These are phyloP conservation scores for Trichoderma orchidacearum DNA, from an alignment of 495 filamentous ascomycete genomes.

Conservation along the genomic window DNA sequence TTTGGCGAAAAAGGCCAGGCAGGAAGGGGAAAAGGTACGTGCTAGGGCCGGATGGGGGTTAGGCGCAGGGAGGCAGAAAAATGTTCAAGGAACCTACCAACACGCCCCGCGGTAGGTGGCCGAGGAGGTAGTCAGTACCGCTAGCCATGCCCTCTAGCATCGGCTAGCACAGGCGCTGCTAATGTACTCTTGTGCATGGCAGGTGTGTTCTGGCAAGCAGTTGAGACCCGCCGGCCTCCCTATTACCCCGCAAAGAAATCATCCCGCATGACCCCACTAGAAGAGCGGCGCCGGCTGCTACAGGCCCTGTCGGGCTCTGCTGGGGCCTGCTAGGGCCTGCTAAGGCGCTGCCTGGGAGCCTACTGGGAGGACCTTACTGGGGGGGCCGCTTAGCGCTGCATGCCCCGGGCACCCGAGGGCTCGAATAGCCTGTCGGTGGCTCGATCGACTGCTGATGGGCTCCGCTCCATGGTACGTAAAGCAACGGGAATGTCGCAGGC, in stretches of 20 bases:
- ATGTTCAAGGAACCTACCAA: not conserved
- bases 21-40: not conserved
- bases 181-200: too few species aligned
- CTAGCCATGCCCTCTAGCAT: not conserved
- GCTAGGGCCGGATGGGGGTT: not conserved
- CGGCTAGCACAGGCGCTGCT: not conserved
- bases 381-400: not conserved
- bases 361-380: not conserved
- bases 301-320: not conserved
- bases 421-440: not conserved
- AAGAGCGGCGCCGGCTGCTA: too few species aligned
- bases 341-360: too few species aligned
- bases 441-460: not conserved
- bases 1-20: not conserved
- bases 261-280: not conserved
- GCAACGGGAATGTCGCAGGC: not conserved
- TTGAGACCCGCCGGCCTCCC: not conserved
- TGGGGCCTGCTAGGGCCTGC: not conserved
- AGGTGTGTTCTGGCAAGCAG: too few species aligned
- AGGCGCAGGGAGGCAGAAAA: not conserved
- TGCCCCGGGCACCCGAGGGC: not conserved
- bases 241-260: not conserved
- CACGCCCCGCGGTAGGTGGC: not conserved
- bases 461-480: not conserved
- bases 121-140: not conserved